A percentile compares a stretch with the other conserved stretches of the same genome.
Evolutionary conservation across 2,329 filamentous ascomycete genomes (phyloP).

Genomic region (Epichloe sp.): DNA sequence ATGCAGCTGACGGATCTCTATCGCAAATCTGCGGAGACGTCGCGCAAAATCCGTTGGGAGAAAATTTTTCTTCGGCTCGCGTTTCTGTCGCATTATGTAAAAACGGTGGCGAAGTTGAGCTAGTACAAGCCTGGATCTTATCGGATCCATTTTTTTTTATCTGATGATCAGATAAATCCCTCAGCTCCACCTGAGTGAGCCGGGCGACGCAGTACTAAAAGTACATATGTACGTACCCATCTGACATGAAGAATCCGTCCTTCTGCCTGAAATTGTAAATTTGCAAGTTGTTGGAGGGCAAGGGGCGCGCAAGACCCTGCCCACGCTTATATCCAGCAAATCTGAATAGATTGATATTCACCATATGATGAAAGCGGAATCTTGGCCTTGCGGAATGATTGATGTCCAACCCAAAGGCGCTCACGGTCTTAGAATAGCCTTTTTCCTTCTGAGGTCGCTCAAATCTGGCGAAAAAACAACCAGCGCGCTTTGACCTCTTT

Average conservation of each 20-base stretch:
- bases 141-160: slow-evolving; percentile 29
- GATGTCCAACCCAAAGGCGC: too few species aligned
- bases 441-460: too few species aligned
- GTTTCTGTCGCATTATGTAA: background rate
- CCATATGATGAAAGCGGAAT: too few species aligned
- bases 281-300: too few species aligned
- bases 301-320: too few species aligned
- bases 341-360: too few species aligned
- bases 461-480: too few species aligned
- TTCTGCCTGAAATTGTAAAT: background rate
- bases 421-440: too few species aligned
- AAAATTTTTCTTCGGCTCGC: background rate
- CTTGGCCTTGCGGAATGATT: too few species aligned
- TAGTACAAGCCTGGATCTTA: slow-evolving; percentile 20
- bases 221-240: background rate
- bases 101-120: background rate
- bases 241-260: background rate
- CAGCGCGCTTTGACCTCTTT: too few species aligned
- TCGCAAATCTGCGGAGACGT: background rate
- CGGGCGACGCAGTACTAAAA: too few species aligned
- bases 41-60: background rate
- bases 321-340: too few species aligned
- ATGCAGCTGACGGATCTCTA: background rate
- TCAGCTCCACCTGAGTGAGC: slow-evolving; percentile 20
- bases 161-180: slow-evolving; percentile 42